A percentile compares a stretch with the other conserved stretches of the same genome.
phyloP scores from a whole-genome alignment of 306 rosid species.

The Quercus engelmannii region DNA sequence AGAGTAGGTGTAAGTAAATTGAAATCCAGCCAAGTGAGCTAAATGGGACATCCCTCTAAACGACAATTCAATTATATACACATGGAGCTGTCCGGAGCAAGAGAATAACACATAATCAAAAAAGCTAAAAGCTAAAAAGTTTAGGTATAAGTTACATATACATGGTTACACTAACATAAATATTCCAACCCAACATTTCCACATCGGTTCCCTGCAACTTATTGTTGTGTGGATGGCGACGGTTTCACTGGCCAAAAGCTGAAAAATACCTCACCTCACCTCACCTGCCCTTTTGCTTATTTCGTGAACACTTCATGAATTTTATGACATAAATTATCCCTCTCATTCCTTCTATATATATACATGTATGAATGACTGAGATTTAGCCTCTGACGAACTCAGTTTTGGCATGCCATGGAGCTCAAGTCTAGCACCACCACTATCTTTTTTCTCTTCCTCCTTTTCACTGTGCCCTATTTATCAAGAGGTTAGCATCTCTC shows the following conservation, averaged over 20 bases:
- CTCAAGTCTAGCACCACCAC: conserved; percentile 38
- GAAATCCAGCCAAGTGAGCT: conserved; percentile 23
- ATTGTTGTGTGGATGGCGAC: conserved; percentile 58
- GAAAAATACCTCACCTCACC: not conserved
- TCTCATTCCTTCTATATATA: conserved; percentile 9
- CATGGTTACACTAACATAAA: conserved; percentile 32
- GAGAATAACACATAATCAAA: too few relatives aligned
- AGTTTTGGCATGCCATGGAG: conserved; percentile 40
- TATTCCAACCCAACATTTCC: conserved; percentile 48
- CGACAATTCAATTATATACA: conserved; percentile 46
- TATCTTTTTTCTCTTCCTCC: conserved; percentile 40
- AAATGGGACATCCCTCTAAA: conserved; percentile 31
- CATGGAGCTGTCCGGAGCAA: conserved; percentile 55
- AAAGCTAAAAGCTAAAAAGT: not conserved
- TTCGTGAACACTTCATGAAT: conserved; percentile 4
- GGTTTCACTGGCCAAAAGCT: conserved; percentile 35
- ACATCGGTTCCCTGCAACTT: conserved; percentile 39
- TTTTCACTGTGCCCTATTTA: conserved; percentile 39
- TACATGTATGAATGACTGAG: not conserved
- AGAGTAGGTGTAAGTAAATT: conserved; percentile 13
- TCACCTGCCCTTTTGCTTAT: conserved; percentile 19
- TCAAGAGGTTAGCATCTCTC: conserved; percentile 36
- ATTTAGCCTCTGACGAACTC: not conserved
- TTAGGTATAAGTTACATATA: not conserved
- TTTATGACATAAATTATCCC: not conserved